Conservation (phyloP, 345 rosid genomes). For the Theobroma cacao region DNA sequence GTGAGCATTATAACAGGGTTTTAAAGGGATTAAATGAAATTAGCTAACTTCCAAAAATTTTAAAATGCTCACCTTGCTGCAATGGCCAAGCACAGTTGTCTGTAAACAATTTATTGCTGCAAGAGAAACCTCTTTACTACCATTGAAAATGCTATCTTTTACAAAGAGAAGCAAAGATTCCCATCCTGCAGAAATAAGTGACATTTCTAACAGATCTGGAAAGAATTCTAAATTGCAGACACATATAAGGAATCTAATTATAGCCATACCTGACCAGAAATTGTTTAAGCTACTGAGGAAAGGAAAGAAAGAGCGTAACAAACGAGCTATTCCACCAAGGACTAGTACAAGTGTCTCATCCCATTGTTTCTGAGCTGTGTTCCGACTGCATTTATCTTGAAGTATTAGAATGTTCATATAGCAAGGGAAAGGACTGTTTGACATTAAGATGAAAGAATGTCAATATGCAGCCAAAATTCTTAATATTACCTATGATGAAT, state of each 20-base stretch:
- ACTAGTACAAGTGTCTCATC: conserved; percentile 97
- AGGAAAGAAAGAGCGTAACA: conserved; percentile 91
- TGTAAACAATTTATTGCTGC: conserved; percentile 91
- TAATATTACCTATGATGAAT: conserved; percentile 86
- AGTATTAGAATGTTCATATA: conserved; percentile 16
- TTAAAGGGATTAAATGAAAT: neutral
- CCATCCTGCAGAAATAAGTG: conserved; percentile 63
- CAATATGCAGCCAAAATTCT: neutral
- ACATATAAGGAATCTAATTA: conserved; percentile 7
- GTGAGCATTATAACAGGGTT: neutral
- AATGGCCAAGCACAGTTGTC: conserved; percentile 74
- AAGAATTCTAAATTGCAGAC: neutral
- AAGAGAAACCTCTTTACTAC: conserved; percentile 91
- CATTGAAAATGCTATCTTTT: conserved; percentile 73
- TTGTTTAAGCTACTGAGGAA: conserved; percentile 68
- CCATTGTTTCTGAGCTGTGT: conserved; percentile 98
- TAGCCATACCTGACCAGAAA: conserved; percentile 79
- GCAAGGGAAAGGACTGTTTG: conserved; percentile 9
- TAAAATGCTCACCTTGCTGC: conserved; percentile 58
- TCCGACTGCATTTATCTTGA: conserved; percentile 63
- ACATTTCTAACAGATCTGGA: neutral
- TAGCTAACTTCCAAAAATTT: neutral
- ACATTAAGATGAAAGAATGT: neutral
- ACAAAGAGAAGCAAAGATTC: conserved; percentile 76
- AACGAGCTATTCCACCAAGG: conserved; percentile 90